Evolutionary conservation across 2,329 filamentous ascomycete genomes (phyloP), one percentile per base, ranked within the genome.

Genomic region (Colletotrichum paranaense): DNA sequence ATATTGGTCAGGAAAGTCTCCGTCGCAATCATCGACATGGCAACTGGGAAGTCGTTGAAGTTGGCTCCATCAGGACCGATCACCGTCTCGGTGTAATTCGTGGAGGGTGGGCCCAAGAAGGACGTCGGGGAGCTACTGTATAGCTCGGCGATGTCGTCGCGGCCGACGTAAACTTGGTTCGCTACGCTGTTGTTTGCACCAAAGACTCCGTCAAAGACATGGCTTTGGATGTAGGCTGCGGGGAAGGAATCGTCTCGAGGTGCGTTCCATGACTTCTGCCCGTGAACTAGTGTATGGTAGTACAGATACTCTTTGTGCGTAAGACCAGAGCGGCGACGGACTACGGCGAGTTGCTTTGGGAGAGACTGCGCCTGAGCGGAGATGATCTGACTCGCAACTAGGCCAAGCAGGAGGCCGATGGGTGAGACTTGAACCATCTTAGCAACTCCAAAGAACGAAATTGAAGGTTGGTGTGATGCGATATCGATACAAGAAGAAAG

Each of bases 121-220:
- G 56, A 35, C 8, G n/a, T 26, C 3, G 65, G 42, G 1, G 65
- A 24, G 65, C 65, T 60, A 42, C 65, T 68, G 26, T 63, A 68
- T 1, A 68, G 52, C 26, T 68, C 67, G 14, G 22, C 53, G 2
- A 68, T 60, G 2, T 68, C 59, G 24, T 68, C 59, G 8, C 67
- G 59, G 12, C 67, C 67, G 38, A 70, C 67, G 11, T 59, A 70
- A 24, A 64, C 28, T n/a, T 70, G 67, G 28, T 70, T 66, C 0
- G 38, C 49, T n/a, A 70, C 62, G 53, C 53, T 70, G 8, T 70
- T 59, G 12, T 70, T 70, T 5, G 67, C 60, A 19, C 67, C 67
- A 19, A 69, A 69, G 12, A 42, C 67, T 5, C 53, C 52, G 67
- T 69, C 67, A 26, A 69, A 69, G n/a, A 69, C 60, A 19, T 70